Evolutionary conservation across 805 yeast genomes (phyloP).

Genomic region (Saccharomyces kudriavzevii): DNA sequence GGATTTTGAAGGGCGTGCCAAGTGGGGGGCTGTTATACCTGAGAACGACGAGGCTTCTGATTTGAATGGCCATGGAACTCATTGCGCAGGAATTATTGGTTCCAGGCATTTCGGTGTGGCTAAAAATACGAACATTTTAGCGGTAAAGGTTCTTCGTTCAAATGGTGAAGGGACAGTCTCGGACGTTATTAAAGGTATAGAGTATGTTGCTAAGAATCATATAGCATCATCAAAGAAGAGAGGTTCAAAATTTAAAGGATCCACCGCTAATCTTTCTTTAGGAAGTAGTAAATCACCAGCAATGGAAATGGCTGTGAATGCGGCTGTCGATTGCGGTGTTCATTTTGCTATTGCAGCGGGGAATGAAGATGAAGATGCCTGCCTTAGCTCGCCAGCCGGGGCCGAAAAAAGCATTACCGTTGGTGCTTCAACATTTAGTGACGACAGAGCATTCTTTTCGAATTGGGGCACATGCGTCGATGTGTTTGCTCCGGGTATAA

Average conservation of each 20-base stretch:
- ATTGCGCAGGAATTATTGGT: conserved; percentile 82
- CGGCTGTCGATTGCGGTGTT: conserved; percentile 81
- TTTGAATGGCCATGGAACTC: conserved; percentile 79
- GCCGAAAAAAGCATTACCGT: conserved; percentile 82
- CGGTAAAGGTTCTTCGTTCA: conserved; percentile 62
- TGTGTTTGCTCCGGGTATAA: conserved; percentile 93
- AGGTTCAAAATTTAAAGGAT: conserved; percentile 50
- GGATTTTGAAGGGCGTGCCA: conserved; percentile 57
- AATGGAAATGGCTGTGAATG: conserved; percentile 78
- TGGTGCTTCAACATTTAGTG: conserved; percentile 87
- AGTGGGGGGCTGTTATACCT: conserved; percentile 52
- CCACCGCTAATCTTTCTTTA: conserved; percentile 86
- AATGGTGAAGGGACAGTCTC: conserved; percentile 66
- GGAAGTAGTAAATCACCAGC: conserved; percentile 91
- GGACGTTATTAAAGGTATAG: conserved; percentile 56
- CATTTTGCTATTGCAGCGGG: conserved; percentile 97
- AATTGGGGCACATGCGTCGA: conserved; percentile 95
- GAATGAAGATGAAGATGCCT: conserved; percentile 88
- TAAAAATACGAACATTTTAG: conserved; percentile 52
- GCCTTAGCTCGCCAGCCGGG: conserved; percentile 85
- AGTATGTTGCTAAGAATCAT: conserved; percentile 56
- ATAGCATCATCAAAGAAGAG: conserved; percentile 2
- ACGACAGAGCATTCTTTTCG: conserved; percentile 88
- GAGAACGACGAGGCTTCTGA: conserved; percentile 57
- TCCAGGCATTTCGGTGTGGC: conserved; percentile 77